Evolutionary conservation across 1,284 basidiomycete genomes (phyloP).

Genomic region (Melampsora americana): DNA sequence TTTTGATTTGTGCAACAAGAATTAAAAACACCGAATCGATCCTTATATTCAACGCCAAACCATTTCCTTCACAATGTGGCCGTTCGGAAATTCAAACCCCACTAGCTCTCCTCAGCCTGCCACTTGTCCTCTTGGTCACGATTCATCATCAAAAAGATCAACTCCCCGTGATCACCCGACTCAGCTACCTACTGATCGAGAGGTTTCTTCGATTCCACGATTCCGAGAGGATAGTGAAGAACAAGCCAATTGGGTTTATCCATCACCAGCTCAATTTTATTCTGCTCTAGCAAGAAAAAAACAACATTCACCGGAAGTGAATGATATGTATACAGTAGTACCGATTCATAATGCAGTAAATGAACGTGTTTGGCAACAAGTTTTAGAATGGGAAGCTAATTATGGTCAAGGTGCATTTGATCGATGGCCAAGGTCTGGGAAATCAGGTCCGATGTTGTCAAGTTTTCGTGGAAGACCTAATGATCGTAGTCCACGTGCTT

Average conservation of each 20-base stretch:
- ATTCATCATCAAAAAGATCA: not conserved
- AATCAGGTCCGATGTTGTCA: conserved; percentile 52
- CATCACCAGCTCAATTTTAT: conserved; percentile 96
- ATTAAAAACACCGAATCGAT: too few relatives aligned
- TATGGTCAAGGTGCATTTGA: conserved; percentile 39
- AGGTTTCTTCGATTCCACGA: conserved; percentile 83
- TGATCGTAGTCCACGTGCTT: conserved; percentile 74
- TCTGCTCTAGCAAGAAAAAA: conserved; percentile 92
- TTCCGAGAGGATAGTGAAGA: conserved; percentile 44
- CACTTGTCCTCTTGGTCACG: not conserved
- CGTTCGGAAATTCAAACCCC: conserved; percentile 1
- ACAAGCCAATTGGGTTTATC: conserved; percentile 75
- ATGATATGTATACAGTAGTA: conserved; percentile 91
- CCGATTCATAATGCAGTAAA: conserved; percentile 99
- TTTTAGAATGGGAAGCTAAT: conserved; percentile 77
- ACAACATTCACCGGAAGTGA: conserved; percentile 60
- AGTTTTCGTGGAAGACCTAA: conserved; percentile 64
- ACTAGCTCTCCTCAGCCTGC: not conserved
- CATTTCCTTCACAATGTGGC: not conserved
- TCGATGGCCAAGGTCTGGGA: conserved; percentile 39
- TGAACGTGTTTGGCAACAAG: conserved; percentile 87
- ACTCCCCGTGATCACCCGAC: not conserved
- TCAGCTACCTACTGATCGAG: conserved; percentile 59
- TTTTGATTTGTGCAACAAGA: too few relatives aligned
- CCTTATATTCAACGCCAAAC: too few relatives aligned